Percentiles rank a stretch among this genome's conserved stretches.
Conservation (phyloP, 345 rosid species). For the Arabidopsis arenosa region DNA sequence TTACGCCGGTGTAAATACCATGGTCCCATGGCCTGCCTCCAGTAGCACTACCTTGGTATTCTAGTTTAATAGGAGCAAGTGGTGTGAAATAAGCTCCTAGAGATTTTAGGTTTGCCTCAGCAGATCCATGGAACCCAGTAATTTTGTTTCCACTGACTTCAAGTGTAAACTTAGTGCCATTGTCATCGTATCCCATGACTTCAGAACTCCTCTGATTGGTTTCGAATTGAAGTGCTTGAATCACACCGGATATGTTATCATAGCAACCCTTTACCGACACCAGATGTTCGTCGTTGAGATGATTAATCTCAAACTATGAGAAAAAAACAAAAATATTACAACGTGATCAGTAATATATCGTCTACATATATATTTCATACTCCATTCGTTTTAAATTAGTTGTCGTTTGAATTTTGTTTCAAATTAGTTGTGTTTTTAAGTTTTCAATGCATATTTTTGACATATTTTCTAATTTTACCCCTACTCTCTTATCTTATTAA, state of each 20-base stretch:
- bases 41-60: not conserved
- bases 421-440: no score
- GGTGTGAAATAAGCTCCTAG: conserved; percentile 18
- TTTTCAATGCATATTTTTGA: no score
- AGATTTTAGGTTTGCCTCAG: not conserved
- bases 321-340: no score
- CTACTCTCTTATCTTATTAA: no score
- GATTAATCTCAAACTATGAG: conserved; percentile 23
- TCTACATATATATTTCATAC: no score
- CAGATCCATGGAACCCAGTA: conserved; percentile 28
- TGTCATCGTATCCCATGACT: conserved; percentile 25
- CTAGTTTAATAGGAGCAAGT: not conserved
- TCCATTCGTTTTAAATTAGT: no score
- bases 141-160: conserved; percentile 2
- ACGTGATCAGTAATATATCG: no score
- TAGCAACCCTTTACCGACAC: conserved; percentile 9
- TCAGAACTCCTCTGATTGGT: conserved; percentile 20
- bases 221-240: conserved; percentile 24
- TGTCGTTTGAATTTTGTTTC: no score
- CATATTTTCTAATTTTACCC: no score
- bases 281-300: conserved; percentile 1
- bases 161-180: conserved; percentile 16
- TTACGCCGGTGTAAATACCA: conserved; percentile 19
- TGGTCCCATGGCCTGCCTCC: not conserved
- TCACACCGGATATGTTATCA: conserved; percentile 22